Evolutionary conservation across 2,329 filamentous ascomycete genomes (phyloP).

Genomic region (Huntiella savannae): DNA sequence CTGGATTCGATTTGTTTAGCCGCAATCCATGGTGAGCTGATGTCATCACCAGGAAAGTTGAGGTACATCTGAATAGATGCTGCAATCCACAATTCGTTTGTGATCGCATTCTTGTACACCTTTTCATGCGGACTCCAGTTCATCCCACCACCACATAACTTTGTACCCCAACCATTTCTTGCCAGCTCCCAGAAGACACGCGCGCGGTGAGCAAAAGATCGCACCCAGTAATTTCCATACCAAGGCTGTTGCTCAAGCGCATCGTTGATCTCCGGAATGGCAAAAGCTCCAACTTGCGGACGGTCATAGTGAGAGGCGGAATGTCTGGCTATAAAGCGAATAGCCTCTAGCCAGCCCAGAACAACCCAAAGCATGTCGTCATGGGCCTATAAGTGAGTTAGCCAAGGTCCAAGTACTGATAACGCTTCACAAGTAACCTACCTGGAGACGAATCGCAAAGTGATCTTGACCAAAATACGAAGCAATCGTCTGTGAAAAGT

Average conservation of each 20-base stretch:
- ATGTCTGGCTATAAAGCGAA: conserved; percentile 59
- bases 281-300: conserved; percentile 14
- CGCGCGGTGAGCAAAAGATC: conserved; percentile 64
- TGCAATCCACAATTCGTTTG: conserved; percentile 75
- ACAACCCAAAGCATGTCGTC: conserved; percentile 96
- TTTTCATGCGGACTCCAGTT: conserved; percentile 63
- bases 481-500: conserved; percentile 56
- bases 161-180: conserved; percentile 60
- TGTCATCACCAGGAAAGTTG: conserved; percentile 64
- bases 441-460: conserved; percentile 46
- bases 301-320: conserved; percentile 38
- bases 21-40: conserved; percentile 44
- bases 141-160: conserved; percentile 73
- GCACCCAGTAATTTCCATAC: conserved; percentile 59
- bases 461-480: conserved; percentile 81
- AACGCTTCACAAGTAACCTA: conserved; percentile 12
- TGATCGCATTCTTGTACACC: conserved; percentile 93
- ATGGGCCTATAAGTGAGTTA: conserved; percentile 40
- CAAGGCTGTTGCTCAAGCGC: conserved; percentile 33
- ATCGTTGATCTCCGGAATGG: conserved; percentile 13
- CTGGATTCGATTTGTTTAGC: conserved; percentile 15
- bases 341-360: conserved; percentile 69
- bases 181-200: conserved; percentile 74
- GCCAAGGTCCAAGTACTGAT: background rate
- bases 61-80: conserved; percentile 81